A percentile compares a stretch with the other conserved stretches of the same genome.
Evolutionary conservation across 768 basidiomycete genomes (phyloP).

Genomic region (Lactarius hatsudake): DNA sequence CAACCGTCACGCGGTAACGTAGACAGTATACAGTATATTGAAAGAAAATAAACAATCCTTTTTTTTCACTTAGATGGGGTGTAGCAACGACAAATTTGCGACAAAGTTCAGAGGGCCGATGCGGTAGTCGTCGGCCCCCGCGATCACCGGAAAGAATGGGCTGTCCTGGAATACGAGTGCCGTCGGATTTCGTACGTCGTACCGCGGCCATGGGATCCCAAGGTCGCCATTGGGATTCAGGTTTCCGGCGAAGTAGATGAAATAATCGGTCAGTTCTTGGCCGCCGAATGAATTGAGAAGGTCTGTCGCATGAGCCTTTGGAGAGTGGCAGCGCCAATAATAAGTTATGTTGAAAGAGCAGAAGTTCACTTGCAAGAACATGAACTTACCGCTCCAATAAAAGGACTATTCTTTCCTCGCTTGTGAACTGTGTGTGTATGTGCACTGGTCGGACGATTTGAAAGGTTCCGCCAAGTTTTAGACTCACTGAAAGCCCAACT

Average conservation of each 20-base stretch:
- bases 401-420: slow-evolving; percentile 5
- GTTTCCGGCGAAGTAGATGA: slow-evolving; percentile 17
- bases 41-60: background rate
- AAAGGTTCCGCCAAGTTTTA: background rate
- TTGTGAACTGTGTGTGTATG: slow-evolving; percentile 12
- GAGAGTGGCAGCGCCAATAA: background rate
- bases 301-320: slow-evolving; percentile 17
- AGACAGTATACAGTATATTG: background rate
- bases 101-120: slow-evolving; percentile 7
- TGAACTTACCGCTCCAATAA: slow-evolving; percentile 17
- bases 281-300: slow-evolving; percentile 10
- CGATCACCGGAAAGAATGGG: slow-evolving; percentile 1
- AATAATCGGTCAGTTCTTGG: slow-evolving; percentile 8
- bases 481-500: slow-evolving; percentile 19
- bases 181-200: slow-evolving; percentile 1
- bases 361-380: background rate
- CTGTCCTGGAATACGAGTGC: slow-evolving; percentile 15
- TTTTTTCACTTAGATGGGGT: slow-evolving; percentile 13
- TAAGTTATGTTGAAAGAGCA: background rate
- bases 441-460: background rate
- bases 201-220: slow-evolving; percentile 10
- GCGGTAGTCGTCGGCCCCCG: slow-evolving; percentile 15
- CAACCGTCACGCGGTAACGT: background rate
- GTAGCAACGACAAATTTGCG: slow-evolving; percentile 16
- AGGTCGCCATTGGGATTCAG: slow-evolving; percentile 13